Base-by-base conservation (phyloP, 1,139 yeast species). In the Diutina rugosa region DNA sequence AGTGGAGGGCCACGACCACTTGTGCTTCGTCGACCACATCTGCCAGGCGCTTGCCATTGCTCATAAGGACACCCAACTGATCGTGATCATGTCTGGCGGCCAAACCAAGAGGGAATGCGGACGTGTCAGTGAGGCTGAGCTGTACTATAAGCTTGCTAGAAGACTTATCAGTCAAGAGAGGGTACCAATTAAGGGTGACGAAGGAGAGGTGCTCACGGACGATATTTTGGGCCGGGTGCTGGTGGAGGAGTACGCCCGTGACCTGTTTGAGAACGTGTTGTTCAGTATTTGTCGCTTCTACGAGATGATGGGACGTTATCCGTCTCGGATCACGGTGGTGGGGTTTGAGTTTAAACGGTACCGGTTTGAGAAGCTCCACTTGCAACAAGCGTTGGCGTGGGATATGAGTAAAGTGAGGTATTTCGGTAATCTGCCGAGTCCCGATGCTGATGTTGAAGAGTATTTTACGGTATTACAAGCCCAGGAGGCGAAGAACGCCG, bases 231-330 rank as follows among this genome's bases (percentile, higher is more conserved):
- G 64, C 12, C 65, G 79, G 41, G 65, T 79, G 3, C 58, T 70
- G 5, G 65, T 78, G 2, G 96, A 89, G 64, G 90, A 85, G 61
- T 85, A 71, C 67, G 91, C 96, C 0, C 71, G 90, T 53, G 96
- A 89, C 66, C 87, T 95, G 1, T 85, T 85, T 66, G 96, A 89
- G 65, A 89, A 89, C 65, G 78, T 88, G 7, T 60, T 87, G 2
- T 87, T 81, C 65, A 81, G 86, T 62, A 62, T 88, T 2, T 76
- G 81, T 55, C 71, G 85, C 55, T 88, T 77, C 65, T 69, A 76
- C 53, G 84, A 84, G 62, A 61, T 77, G 1, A 67, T 71, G 6
- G 70, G 73, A 0, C 48, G 16, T 1, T 84, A 79, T 60, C 95
- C 96, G 0, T 56, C 64, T 0, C 63, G 62, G 2, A 71, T 87